Percentiles rank a stretch among this genome's conserved stretches.
phyloP scores from a whole-genome alignment of 2,329 filamentous ascomycete species.

The Teratosphaeria epicoccoides region DNA sequence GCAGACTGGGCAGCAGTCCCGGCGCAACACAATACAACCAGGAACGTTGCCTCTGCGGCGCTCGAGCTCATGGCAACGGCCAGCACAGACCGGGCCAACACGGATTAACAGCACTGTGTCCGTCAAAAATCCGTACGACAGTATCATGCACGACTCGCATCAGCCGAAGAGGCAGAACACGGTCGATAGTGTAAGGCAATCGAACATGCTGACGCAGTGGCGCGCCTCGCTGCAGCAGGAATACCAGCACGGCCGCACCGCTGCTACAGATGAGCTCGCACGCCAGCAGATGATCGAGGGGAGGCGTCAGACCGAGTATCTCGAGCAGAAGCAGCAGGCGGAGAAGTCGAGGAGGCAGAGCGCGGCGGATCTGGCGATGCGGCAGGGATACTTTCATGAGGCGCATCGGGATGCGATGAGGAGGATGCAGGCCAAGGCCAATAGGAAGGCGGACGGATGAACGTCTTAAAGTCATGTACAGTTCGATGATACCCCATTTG shows the following conservation, averaged over 20 bases:
- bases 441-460: conserved; percentile 2
- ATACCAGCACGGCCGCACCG: conserved; percentile 12
- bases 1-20: not conserved
- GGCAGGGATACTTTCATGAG: conserved; percentile 60
- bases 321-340: conserved; percentile 47
- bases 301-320: conserved; percentile 51
- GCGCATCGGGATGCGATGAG: conserved; percentile 70
- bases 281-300: conserved; percentile 46
- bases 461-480: not conserved
- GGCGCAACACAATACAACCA: not conserved
- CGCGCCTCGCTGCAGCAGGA: conserved; percentile 28
- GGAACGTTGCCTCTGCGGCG: not conserved
- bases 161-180: conserved; percentile 42
- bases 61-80: not conserved
- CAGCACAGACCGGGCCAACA: not conserved
- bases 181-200: conserved; percentile 37
- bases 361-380: conserved; percentile 64
- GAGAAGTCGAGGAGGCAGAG: conserved; percentile 51
- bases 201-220: conserved; percentile 56
- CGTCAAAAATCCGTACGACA: not conserved
- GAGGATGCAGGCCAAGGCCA: conserved; percentile 59
- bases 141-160: conserved; percentile 36
- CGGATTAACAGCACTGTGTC: not conserved
- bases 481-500: not conserved
- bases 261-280: conserved; percentile 24